phyloP scores from a whole-genome alignment of 768 basidiomycete genomes.

The Sporobolomyces roseus region DNA sequence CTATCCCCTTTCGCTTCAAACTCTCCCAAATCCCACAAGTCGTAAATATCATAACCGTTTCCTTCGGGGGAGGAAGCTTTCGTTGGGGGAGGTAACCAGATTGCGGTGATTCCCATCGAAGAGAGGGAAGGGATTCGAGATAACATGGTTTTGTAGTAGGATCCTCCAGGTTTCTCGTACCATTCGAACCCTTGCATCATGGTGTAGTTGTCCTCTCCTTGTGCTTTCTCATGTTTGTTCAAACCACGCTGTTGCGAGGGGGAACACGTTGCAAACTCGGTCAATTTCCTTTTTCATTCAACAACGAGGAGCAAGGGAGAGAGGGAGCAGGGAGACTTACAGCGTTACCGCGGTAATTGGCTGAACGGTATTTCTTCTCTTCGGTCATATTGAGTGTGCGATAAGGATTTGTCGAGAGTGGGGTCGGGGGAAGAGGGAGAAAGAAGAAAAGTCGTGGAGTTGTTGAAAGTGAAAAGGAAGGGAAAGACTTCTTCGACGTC shows the following conservation, averaged over 20 bases:
- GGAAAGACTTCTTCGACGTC: no score
- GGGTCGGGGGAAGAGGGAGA: neutral
- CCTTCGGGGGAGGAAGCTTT: slow-evolving; percentile 48
- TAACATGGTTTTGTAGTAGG: slow-evolving; percentile 50
- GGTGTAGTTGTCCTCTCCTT: slow-evolving; percentile 37
- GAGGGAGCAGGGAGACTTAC: neutral
- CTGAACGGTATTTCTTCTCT: slow-evolving; percentile 21
- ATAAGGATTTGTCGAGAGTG: neutral
- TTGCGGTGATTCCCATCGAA: slow-evolving; percentile 50
- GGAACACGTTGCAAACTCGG: neutral
- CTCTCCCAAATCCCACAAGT: slow-evolving; percentile 50
- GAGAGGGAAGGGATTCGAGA: slow-evolving; percentile 45
- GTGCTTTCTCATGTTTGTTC: slow-evolving; percentile 29
- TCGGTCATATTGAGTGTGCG: neutral
- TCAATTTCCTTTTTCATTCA: neutral
- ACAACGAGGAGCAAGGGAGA: neutral
- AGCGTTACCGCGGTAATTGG: slow-evolving; percentile 32
- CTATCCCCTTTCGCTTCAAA: slow-evolving; percentile 49
- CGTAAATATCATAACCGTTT: slow-evolving; percentile 50
- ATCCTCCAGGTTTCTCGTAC: slow-evolving; percentile 43
- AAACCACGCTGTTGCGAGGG: slow-evolving; percentile 16
- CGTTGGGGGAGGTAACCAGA: slow-evolving; percentile 50
- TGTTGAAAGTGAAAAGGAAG: no score
- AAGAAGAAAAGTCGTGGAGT: neutral
- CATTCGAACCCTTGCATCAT: slow-evolving; percentile 41